A percentile compares a stretch with the other conserved stretches of the same genome.
phyloP scores from a whole-genome alignment of 257 asterid genomes.

The Scutellaria galericulata region DNA sequence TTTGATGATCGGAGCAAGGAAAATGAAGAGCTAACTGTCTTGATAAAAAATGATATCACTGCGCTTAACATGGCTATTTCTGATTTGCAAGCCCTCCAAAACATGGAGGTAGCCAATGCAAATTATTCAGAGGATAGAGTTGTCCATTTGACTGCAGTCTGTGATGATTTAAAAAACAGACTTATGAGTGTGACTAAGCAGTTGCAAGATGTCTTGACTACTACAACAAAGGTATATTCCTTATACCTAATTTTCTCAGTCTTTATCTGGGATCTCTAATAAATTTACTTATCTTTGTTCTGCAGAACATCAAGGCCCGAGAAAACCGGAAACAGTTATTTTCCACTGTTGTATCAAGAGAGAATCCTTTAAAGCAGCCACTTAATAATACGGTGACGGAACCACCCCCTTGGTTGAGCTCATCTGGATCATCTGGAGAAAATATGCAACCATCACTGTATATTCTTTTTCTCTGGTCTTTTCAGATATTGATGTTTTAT shows the following conservation, averaged over 20 bases:
- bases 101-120: slow-evolving; percentile 60
- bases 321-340: slow-evolving; percentile 78
- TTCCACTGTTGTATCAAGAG: slow-evolving; percentile 75
- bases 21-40: slow-evolving; percentile 70
- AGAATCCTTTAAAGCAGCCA: slow-evolving; percentile 64
- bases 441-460: slow-evolving; percentile 49
- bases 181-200: slow-evolving; percentile 80
- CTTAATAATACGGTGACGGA: slow-evolving; percentile 43
- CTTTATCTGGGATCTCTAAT: slow-evolving; percentile 26
- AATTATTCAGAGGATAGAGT: slow-evolving; percentile 70
- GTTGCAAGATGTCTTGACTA: slow-evolving; percentile 78
- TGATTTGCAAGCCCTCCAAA: slow-evolving; percentile 71
- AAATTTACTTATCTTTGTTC: slow-evolving; percentile 7
- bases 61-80: slow-evolving; percentile 67
- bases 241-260: slow-evolving; percentile 3
- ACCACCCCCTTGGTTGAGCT: slow-evolving; percentile 73
- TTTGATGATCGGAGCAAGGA: slow-evolving; percentile 88
- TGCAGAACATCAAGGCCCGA: slow-evolving; percentile 76
- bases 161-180: slow-evolving; percentile 81
- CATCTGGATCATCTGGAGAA: slow-evolving; percentile 46
- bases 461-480: slow-evolving; percentile 31
- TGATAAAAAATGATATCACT: slow-evolving; percentile 75
- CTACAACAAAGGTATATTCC: slow-evolving; percentile 66
- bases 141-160: slow-evolving; percentile 78
- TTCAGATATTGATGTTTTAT: slow-evolving; percentile 20